phyloP scores from a whole-genome alignment of 257 asterid species.

The Gentiana macrophylla region DNA sequence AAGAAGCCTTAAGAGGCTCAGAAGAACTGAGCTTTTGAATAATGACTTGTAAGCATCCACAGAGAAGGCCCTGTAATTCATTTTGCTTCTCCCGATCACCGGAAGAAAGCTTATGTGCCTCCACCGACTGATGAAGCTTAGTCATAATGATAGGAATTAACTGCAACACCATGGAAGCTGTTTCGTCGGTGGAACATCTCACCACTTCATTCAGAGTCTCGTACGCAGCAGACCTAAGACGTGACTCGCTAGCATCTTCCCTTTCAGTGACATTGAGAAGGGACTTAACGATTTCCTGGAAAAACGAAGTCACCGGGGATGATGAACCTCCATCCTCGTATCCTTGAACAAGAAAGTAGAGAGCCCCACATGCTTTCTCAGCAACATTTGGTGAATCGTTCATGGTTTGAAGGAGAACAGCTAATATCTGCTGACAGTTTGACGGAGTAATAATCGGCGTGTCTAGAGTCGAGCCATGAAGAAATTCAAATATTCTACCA shows the following conservation, averaged over 20 bases:
- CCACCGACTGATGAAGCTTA: constrained; percentile 72
- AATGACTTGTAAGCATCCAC: constrained; percentile 76
- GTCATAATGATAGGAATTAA: constrained; percentile 70
- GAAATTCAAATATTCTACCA: constrained; percentile 73
- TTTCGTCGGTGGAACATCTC: constrained; percentile 67
- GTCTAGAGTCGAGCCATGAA: constrained; percentile 58
- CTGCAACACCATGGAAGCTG: constrained; percentile 60
- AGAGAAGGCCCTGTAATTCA: constrained; percentile 74
- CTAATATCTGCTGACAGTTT: constrained; percentile 59
- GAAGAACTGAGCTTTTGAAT: constrained; percentile 65
- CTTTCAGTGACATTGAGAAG: constrained; percentile 64
- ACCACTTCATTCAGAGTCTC: constrained; percentile 85
- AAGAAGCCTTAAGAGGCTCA: constrained; percentile 48
- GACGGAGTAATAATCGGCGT: constrained; percentile 57
- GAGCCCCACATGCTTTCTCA: constrained; percentile 86
- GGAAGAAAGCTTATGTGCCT: constrained; percentile 59
- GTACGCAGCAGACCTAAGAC: constrained; percentile 72
- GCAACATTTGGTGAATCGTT: constrained; percentile 77
- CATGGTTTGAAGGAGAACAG: constrained; percentile 82
- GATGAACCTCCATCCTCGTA: constrained; percentile 53
- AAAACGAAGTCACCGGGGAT: constrained; percentile 68
- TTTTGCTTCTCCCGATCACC: constrained; percentile 72
- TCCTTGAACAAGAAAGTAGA: constrained; percentile 68
- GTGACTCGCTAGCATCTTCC: constrained; percentile 79
- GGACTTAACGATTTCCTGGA: constrained; percentile 68